Evolutionary conservation across 257 asterid species (phyloP).

Genomic region (Primulina huaijiensis): DNA sequence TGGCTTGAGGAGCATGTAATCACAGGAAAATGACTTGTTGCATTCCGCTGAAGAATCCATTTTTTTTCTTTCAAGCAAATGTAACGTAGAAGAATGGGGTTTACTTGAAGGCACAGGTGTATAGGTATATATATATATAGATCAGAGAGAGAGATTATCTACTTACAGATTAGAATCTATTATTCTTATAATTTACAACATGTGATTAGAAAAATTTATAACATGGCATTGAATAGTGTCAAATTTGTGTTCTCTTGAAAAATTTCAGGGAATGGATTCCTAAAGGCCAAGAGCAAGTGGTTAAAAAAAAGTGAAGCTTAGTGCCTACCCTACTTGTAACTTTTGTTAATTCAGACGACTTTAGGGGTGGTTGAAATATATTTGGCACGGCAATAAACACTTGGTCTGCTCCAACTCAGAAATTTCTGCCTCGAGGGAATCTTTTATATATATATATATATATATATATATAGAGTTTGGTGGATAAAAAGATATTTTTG

Average conservation of each 20-base stretch:
- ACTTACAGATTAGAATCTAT: background rate
- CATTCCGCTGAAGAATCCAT: slow-evolving; percentile 27
- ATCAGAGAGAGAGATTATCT: background rate
- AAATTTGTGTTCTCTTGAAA: background rate
- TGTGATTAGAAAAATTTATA: background rate
- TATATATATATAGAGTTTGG: no score
- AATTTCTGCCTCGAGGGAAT: no score
- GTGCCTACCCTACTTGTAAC: background rate
- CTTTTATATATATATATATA: no score
- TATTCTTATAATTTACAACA: background rate
- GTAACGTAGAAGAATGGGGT: background rate
- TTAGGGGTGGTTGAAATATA: background rate
- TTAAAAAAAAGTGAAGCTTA: background rate
- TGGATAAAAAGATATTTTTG: no score
- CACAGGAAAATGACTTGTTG: slow-evolving; percentile 37
- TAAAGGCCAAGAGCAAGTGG: no score
- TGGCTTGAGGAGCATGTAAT: slow-evolving; percentile 42
- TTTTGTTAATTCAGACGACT: no score
- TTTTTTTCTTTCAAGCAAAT: background rate
- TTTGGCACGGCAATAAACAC: no score
- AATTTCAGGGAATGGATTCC: background rate
- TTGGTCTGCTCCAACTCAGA: no score
- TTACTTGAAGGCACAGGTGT: background rate
- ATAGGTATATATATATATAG: no score
- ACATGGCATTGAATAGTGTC: background rate